phyloP scores from a whole-genome alignment of 352 stramenopile genomes.

The Saprolegnia diclina region DNA sequence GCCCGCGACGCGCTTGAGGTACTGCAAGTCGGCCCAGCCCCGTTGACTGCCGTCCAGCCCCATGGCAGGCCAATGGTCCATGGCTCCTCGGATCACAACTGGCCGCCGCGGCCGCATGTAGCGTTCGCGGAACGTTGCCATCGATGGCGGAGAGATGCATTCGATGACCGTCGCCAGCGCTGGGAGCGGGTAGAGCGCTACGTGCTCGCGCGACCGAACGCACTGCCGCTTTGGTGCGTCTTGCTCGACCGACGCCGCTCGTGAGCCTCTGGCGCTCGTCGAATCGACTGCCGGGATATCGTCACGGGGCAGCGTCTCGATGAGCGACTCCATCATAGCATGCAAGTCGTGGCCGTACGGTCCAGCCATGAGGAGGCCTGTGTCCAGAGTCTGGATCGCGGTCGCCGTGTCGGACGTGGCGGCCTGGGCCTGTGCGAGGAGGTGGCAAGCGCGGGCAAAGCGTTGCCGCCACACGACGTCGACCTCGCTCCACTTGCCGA shows the following conservation, averaged over 20 bases:
- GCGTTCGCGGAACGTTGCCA: conserved; percentile 45
- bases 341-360: conserved; percentile 43
- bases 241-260: background rate
- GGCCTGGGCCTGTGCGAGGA: conserved; percentile 32
- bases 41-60: conserved; percentile 35
- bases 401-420: background rate
- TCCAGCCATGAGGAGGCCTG: conserved; percentile 73
- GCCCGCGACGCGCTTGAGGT: conserved; percentile 65
- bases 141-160: conserved; percentile 39
- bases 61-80: conserved; percentile 82
- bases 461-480: conserved; percentile 47
- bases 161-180: conserved; percentile 37
- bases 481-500: conserved; percentile 62
- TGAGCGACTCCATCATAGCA: conserved; percentile 39
- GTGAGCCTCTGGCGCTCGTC: too few relatives aligned
- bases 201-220: conserved; percentile 28
- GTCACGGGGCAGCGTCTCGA: conserved; percentile 16
- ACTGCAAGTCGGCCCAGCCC: conserved; percentile 56
- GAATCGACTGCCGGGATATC: too few relatives aligned
- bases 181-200: conserved; percentile 33
- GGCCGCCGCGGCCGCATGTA: conserved; percentile 61
- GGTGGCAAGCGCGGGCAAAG: conserved; percentile 49
- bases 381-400: conserved; percentile 6
- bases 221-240: conserved; percentile 24
- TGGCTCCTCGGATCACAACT: conserved; percentile 65